Conservation (phyloP, 2,329 filamentous ascomycete species). For the Ceratocystis alfenasii region DNA sequence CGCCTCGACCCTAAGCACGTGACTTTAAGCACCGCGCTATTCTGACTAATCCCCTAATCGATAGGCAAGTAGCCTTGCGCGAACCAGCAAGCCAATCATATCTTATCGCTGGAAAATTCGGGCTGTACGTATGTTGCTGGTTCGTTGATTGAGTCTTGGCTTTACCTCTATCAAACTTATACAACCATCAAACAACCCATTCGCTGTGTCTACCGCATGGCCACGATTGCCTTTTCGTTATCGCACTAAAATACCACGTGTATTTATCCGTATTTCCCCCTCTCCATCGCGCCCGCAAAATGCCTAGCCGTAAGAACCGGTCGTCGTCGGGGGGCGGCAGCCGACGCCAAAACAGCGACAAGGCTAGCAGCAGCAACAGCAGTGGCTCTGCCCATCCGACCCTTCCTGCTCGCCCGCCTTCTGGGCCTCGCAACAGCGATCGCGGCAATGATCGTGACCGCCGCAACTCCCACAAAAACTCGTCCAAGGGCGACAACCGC, state of each 20-base stretch:
- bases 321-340: slow-evolving; percentile 12
- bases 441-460: slow-evolving; percentile 10
- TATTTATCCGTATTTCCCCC: neutral
- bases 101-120: neutral
- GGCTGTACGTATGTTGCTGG: neutral
- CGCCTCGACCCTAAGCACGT: neutral
- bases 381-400: slow-evolving; percentile 33
- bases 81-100: neutral
- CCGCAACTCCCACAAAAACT: neutral
- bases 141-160: neutral
- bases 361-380: slow-evolving; percentile 30
- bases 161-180: neutral
- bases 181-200: neutral
- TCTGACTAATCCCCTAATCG: neutral
- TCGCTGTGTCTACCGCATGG: too few relatives aligned
- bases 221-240: neutral
- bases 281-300: neutral
- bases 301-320: slow-evolving; percentile 3
- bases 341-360: slow-evolving; percentile 33
- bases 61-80: slow-evolving; percentile 7
- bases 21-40: neutral
- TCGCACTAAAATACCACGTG: neutral
- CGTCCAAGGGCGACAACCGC: slow-evolving; percentile 1
- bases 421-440: slow-evolving; percentile 10
- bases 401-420: slow-evolving; percentile 10